phyloP scores from a whole-genome alignment of 495 filamentous ascomycete species.

The Aspergillus incahuasiensis region DNA sequence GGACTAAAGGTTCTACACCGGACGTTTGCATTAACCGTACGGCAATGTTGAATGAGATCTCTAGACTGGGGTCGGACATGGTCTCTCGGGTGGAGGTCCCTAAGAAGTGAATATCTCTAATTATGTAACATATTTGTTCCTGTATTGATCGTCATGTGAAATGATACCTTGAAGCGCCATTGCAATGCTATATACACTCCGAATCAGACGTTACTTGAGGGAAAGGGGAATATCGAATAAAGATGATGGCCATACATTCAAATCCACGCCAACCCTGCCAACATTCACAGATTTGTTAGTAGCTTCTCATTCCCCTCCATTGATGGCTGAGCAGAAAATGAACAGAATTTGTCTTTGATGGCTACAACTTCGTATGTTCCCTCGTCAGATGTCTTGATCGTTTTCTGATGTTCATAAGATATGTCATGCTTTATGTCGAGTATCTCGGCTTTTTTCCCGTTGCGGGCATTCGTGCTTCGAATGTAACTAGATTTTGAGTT shows the following conservation, averaged over 20 bases:
- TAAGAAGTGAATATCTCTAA: conserved; percentile 7
- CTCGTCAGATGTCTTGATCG: conserved; percentile 78
- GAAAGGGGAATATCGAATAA: conserved; percentile 14
- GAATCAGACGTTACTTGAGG: conserved; percentile 9
- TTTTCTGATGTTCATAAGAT: conserved; percentile 73
- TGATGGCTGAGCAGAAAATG: conserved; percentile 64
- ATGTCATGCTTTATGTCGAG: conserved; percentile 86
- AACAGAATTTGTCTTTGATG: conserved; percentile 88
- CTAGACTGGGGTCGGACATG: conserved; percentile 40
- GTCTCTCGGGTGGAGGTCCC: conserved; percentile 39
- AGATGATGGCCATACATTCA: neutral
- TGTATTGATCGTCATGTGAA: conserved; percentile 14
- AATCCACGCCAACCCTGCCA: conserved; percentile 20
- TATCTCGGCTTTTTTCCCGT: conserved; percentile 69
- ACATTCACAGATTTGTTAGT: conserved; percentile 19
- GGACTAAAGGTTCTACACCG: conserved; percentile 16
- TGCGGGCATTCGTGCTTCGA: conserved; percentile 73
- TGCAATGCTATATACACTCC: conserved; percentile 34
- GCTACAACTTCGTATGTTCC: conserved; percentile 95
- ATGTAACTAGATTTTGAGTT: conserved; percentile 58
- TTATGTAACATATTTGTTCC: neutral
- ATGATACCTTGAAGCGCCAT: conserved; percentile 26
- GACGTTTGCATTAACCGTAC: conserved; percentile 63
- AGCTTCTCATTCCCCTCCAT: conserved; percentile 42
- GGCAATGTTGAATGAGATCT: conserved; percentile 77